Evolutionary conservation across 495 filamentous ascomycete species (phyloP).

Genomic region (Paragyromitra xinjiangensis): DNA sequence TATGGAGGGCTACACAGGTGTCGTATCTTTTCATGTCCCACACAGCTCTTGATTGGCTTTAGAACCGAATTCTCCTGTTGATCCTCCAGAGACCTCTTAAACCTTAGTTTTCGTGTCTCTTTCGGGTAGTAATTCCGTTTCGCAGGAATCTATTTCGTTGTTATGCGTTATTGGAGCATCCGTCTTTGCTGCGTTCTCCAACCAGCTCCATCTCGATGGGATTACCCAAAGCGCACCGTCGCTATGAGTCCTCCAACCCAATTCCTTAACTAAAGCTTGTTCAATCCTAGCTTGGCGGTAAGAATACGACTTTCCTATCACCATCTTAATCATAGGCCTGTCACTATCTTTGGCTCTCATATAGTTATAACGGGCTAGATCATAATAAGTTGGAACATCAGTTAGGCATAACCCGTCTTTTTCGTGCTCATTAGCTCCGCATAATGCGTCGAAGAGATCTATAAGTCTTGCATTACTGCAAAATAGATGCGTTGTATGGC

Average conservation of each 20-base stretch:
- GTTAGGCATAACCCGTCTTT: constrained; percentile 42
- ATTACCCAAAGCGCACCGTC: constrained; percentile 42
- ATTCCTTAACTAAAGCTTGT: constrained; percentile 38
- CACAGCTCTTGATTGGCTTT: not conserved
- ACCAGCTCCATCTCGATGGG: constrained; percentile 39
- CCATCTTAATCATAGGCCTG: constrained; percentile 46
- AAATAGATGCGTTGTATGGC: constrained; percentile 35
- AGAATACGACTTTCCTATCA: constrained; percentile 45
- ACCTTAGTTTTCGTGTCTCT: not conserved
- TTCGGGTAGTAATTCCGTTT: not conserved
- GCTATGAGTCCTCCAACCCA: constrained; percentile 40
- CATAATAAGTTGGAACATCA: constrained; percentile 45
- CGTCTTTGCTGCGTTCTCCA: constrained; percentile 30
- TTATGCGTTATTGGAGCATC: not conserved
- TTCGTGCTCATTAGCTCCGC: constrained; percentile 28
- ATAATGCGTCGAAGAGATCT: constrained; percentile 43
- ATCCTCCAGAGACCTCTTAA: not conserved
- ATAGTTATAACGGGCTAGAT: constrained; percentile 43
- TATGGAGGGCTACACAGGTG: not conserved
- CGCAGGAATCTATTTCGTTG: not conserved
- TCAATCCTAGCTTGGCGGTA: constrained; percentile 39
- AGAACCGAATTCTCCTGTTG: not conserved
- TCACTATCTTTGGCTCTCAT: constrained; percentile 33
- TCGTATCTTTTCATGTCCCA: not conserved
- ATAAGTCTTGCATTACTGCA: constrained; percentile 43